These are phyloP conservation scores for Geranium rotundifolium DNA, from an alignment of 345 rosid species.

Conservation along the genomic window DNA sequence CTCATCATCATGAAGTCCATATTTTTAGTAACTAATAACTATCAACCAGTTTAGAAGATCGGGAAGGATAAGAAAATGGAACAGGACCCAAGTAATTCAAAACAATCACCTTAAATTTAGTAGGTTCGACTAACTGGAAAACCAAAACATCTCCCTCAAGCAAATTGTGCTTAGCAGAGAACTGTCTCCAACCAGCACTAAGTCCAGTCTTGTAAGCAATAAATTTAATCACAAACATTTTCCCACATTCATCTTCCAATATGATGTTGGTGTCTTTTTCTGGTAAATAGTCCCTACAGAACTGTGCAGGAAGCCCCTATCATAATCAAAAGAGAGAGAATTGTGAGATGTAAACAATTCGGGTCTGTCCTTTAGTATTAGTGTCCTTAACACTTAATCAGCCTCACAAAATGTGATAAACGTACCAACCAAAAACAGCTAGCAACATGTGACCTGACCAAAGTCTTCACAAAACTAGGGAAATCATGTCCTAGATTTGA, in stretches of 20 bases:
- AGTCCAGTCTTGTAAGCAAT: conserved; percentile 61
- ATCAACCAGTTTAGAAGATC: background rate
- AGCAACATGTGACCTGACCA: conserved; percentile 60
- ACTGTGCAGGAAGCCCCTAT: conserved; percentile 71
- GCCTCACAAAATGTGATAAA: background rate
- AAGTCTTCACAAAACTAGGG: conserved; percentile 48
- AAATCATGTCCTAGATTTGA: conserved; percentile 41
- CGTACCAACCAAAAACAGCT: conserved; percentile 70
- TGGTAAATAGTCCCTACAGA: conserved; percentile 51
- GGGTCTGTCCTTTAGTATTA: background rate
- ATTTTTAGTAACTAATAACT: background rate
- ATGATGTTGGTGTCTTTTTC: conserved; percentile 31
- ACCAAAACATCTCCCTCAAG: conserved; percentile 71
- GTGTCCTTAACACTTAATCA: background rate
- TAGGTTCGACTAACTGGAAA: conserved; percentile 52
- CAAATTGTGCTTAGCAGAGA: conserved; percentile 54
- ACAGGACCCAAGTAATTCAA: background rate
- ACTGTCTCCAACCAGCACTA: conserved; percentile 93
- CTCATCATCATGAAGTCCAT: too few relatives aligned
- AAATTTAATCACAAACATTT: conserved; percentile 35
- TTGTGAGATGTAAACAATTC: background rate
- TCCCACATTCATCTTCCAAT: conserved; percentile 59
- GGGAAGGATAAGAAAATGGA: background rate
- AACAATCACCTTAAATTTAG: conserved; percentile 52
- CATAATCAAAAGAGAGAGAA: conserved; percentile 1